Percentiles rank a stretch among this genome's conserved stretches.
Conservation (phyloP, 1,139 yeast species). For the Meyerozyma sp. region DNA sequence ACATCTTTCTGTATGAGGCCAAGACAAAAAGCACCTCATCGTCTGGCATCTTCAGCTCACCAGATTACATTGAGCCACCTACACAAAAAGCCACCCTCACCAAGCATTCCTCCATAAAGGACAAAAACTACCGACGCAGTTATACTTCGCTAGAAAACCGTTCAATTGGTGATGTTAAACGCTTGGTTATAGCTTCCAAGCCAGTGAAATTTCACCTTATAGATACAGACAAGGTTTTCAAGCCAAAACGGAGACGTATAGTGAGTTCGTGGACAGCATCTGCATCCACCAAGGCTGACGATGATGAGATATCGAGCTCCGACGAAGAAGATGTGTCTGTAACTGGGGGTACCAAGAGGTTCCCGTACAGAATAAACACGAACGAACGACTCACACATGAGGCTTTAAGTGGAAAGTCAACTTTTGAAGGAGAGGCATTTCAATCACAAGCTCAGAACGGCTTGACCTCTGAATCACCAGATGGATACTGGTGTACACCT, state of each 20-base stretch:
- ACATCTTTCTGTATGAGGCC: constrained; percentile 22
- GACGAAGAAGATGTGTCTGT: constrained; percentile 15
- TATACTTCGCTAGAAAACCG: constrained; percentile 3
- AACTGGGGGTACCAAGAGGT: constrained; percentile 9
- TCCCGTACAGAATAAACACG: constrained; percentile 11
- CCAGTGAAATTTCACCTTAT: constrained; percentile 41
- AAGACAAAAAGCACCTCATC: constrained; percentile 10
- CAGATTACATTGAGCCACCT: constrained; percentile 14
- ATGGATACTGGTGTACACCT: constrained; percentile 82
- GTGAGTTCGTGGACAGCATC: constrained; percentile 14
- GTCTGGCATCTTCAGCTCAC: constrained; percentile 21
- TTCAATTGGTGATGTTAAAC: constrained; percentile 22
- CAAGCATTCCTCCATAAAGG: not conserved
- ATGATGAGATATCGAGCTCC: constrained; percentile 10
- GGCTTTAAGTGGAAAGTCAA: constrained; percentile 1
- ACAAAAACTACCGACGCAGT: not conserved
- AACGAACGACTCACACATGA: not conserved
- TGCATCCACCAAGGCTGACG: constrained; percentile 12
- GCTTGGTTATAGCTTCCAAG: constrained; percentile 35
- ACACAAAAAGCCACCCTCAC: constrained; percentile 8
- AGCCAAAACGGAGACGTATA: constrained; percentile 27
- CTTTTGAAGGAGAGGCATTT: not conserved
- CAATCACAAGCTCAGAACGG: constrained; percentile 5
- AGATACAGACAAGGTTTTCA: constrained; percentile 39
- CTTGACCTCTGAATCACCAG: constrained; percentile 9